Percentiles rank a stretch among this genome's conserved stretches.
Evolutionary conservation across 306 rosid species (phyloP).

Genomic region (Betula pendula): DNA sequence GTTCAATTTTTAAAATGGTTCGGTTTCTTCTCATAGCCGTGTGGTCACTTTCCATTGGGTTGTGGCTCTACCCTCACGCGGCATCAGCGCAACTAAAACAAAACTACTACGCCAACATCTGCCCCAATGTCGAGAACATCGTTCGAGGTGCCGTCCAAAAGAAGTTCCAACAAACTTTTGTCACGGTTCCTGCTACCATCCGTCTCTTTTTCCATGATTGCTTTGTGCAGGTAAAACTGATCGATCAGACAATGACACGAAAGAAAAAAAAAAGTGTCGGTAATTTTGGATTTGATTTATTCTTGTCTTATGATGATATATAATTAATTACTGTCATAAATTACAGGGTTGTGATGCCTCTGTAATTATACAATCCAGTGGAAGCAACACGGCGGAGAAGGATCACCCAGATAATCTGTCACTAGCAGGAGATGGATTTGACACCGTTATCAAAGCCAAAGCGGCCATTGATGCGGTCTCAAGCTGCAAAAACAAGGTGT

Average conservation of each 20-base stretch:
- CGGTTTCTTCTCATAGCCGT: conserved; percentile 30
- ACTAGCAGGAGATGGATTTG: conserved; percentile 85
- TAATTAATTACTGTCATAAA: no score
- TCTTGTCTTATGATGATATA: background rate
- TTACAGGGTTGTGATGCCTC: conserved; percentile 83
- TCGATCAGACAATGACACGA: background rate
- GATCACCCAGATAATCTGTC: conserved; percentile 81
- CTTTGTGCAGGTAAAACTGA: conserved; percentile 57
- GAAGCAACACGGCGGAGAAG: conserved; percentile 68
- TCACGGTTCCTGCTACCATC: conserved; percentile 78
- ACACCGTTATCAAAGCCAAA: conserved; percentile 75
- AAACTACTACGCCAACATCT: conserved; percentile 60
- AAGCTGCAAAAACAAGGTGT: conserved; percentile 66
- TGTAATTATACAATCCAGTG: conserved; percentile 41
- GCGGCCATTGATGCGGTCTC: conserved; percentile 71
- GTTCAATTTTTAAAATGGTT: conserved; percentile 45
- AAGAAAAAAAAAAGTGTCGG: background rate
- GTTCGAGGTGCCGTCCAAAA: conserved; percentile 59
- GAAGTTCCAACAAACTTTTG: conserved; percentile 78
- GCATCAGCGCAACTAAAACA: conserved; percentile 56
- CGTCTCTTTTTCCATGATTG: conserved; percentile 98
- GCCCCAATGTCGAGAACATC: conserved; percentile 75
- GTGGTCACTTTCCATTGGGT: conserved; percentile 40
- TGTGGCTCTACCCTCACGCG: conserved; percentile 38
- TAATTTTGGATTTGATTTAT: background rate